Conservation (phyloP, 192 early-diverging fungal species). For the Podila epicladia region DNA sequence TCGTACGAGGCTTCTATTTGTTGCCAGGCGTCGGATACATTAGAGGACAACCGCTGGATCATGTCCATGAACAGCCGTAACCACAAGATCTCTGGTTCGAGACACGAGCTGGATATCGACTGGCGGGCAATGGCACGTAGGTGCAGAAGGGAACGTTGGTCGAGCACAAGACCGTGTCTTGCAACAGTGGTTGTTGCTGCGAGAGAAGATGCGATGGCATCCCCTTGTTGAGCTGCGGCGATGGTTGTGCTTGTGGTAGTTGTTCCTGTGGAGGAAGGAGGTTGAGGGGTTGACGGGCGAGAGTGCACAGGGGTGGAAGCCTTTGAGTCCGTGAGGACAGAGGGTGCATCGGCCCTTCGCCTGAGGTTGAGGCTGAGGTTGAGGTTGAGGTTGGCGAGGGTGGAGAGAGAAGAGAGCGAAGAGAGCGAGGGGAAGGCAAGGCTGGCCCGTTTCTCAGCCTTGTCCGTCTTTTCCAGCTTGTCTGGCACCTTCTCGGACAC, state of each 20-base stretch:
- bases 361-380: slow-evolving; percentile 31
- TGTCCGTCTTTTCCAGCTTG: not conserved
- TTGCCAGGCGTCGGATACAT: slow-evolving; percentile 39
- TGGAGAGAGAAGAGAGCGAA: not conserved
- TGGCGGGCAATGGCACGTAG: slow-evolving; percentile 46
- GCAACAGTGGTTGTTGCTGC: not conserved
- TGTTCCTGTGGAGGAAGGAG: not conserved
- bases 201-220: not conserved
- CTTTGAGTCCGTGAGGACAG: not conserved
- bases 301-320: not conserved
- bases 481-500: slow-evolving; percentile 10
- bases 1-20: slow-evolving; percentile 33
- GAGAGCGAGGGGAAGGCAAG: slow-evolving; percentile 15
- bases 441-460: not conserved
- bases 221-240: not conserved
- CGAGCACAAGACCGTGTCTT: slow-evolving; percentile 6
- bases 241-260: not conserved
- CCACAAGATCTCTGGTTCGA: slow-evolving; percentile 47
- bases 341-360: slow-evolving; percentile 1
- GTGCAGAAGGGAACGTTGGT: slow-evolving; percentile 39
- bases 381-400: slow-evolving; percentile 17
- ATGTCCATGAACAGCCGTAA: slow-evolving; percentile 42
- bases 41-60: slow-evolving; percentile 29
- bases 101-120: slow-evolving; percentile 41
- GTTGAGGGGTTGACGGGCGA: slow-evolving; percentile 1